Evolutionary conservation across 352 stramenopile species (phyloP).

Genomic region (Elongisporangium anandrum): DNA sequence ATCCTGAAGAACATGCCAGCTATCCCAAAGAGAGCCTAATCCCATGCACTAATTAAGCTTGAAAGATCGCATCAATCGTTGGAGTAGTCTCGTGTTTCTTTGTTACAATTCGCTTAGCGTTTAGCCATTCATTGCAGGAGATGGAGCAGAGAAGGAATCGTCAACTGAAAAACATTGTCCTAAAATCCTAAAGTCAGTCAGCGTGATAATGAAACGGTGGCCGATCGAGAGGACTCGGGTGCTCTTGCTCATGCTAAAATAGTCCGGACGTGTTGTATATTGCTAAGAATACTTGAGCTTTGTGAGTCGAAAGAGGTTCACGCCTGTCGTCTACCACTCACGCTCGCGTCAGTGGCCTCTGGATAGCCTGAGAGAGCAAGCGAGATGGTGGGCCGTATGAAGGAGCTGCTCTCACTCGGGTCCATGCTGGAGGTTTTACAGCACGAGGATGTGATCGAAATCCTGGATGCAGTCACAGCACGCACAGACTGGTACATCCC

Average conservation of each 20-base stretch:
- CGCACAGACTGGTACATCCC: constrained; percentile 58
- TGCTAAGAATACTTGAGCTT: neutral
- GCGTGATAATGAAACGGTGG: no score
- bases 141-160: neutral
- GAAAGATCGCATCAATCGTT: no score
- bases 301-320: neutral
- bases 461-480: constrained; percentile 40
- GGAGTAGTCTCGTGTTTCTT: neutral
- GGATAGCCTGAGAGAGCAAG: neutral
- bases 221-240: no score
- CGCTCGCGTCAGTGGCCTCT: neutral
- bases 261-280: no score
- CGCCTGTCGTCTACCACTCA: neutral
- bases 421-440: constrained; percentile 39
- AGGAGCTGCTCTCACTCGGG: constrained; percentile 35
- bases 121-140: neutral
- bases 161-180: neutral
- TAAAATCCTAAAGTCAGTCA: no score
- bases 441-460: constrained; percentile 39
- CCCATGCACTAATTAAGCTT: no score
- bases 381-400: constrained; percentile 43
- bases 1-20: constrained; percentile 14
- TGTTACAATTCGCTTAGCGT: neutral
- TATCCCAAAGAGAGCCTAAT: no score
- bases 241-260: no score